phyloP scores from a whole-genome alignment of 2,329 filamentous ascomycete genomes.

The Exophiala mesophila region DNA sequence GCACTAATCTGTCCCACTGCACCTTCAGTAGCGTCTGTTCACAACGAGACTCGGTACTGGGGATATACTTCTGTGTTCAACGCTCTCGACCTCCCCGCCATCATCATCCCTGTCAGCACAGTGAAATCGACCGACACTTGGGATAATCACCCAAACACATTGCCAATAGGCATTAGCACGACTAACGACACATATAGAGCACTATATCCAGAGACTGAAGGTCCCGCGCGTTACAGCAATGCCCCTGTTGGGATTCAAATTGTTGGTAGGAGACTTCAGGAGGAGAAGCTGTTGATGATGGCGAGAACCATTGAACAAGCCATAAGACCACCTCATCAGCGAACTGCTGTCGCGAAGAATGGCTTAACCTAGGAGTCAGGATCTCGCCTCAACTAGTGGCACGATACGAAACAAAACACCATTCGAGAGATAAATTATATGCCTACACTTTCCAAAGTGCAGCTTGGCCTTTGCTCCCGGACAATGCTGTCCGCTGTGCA shows the following conservation, averaged over 20 bases:
- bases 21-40: conserved; percentile 35
- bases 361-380: no score
- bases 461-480: no score
- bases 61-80: conserved; percentile 65
- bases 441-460: no score
- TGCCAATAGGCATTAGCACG: conserved; percentile 4
- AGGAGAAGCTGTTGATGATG: conserved; percentile 42
- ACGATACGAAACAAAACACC: no score
- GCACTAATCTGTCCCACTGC: conserved; percentile 47
- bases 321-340: background rate
- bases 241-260: conserved; percentile 51
- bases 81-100: conserved; percentile 59
- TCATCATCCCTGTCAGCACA: conserved; percentile 54
- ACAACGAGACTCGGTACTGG: conserved; percentile 55
- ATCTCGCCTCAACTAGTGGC: no score
- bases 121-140: conserved; percentile 34
- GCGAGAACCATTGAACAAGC: background rate
- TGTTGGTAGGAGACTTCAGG: conserved; percentile 49
- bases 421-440: no score
- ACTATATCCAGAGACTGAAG: conserved; percentile 27
- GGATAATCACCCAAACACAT: conserved; percentile 31
- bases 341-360: no score
- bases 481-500: no score
- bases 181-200: conserved; percentile 45
- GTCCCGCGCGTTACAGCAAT: conserved; percentile 43